phyloP scores from a whole-genome alignment of 1,284 basidiomycete genomes.

The Sporisorium sorghi region DNA sequence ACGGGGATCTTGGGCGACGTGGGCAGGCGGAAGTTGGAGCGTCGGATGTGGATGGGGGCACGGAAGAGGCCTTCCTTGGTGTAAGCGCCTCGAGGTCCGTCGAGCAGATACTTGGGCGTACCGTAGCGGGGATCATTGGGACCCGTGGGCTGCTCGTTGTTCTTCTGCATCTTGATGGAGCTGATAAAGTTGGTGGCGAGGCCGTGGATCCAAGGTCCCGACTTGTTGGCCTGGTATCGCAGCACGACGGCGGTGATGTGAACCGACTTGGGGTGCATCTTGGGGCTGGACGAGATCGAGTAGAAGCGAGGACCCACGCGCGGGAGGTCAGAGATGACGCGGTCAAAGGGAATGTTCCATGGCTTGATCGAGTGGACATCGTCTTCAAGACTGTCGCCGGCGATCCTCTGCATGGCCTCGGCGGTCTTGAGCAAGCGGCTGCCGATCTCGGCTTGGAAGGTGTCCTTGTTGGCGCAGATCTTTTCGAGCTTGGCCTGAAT shows the following conservation, averaged over 20 bases:
- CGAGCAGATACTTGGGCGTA: conserved; percentile 83
- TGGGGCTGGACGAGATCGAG: conserved; percentile 97
- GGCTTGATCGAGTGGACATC: conserved; percentile 77
- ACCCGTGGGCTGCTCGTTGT: conserved; percentile 67
- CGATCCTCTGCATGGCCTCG: conserved; percentile 87
- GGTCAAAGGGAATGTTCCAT: conserved; percentile 97
- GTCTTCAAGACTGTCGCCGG: conserved; percentile 78
- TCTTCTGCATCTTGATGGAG: conserved; percentile 77
- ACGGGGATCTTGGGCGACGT: conserved; percentile 97
- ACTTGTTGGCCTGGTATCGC: conserved; percentile 55
- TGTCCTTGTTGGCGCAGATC: conserved; percentile 87
- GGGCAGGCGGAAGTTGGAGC: conserved; percentile 94
- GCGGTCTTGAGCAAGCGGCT: conserved; percentile 88
- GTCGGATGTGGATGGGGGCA: conserved; percentile 90
- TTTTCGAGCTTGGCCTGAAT: conserved; percentile 81
- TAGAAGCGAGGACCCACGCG: conserved; percentile 97
- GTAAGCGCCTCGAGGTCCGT: conserved; percentile 89
- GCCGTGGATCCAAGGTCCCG: conserved; percentile 57
- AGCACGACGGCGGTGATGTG: conserved; percentile 92
- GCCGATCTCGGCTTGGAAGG: conserved; percentile 81
- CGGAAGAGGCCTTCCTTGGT: conserved; percentile 77
- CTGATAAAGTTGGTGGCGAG: conserved; percentile 67
- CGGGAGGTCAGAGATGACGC: conserved; percentile 89
- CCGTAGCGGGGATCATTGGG: conserved; percentile 65
- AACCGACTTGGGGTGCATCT: conserved; percentile 85